Evolutionary conservation across 2,329 filamentous ascomycete genomes (phyloP), one percentile per base, ranked within the genome.

Genomic region (Fusarium sp.): DNA sequence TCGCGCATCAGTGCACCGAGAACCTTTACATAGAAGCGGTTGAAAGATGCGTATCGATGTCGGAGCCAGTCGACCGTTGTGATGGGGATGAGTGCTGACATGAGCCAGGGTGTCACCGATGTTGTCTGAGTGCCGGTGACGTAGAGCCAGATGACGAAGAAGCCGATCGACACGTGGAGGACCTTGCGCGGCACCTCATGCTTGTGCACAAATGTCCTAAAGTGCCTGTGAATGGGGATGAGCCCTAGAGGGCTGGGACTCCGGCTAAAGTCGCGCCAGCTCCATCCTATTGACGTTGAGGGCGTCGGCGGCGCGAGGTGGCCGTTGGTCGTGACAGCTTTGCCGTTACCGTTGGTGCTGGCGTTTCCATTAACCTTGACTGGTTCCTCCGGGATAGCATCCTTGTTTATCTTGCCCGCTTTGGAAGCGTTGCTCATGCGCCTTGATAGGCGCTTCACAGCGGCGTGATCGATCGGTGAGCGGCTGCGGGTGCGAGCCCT

Each of bases 1-100:
- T 99, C 97, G 64, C 97, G 94, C 97, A 99, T 99, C 77, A 99
- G 88, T 1, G 95, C 95, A 56, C 97, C 97, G 16, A 98, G 85
- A 40, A 90, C 88, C 66, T 89, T 91, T 78, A 98, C 96, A 83
- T 98, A 99, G 66, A 98, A 81, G 40, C 92, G 89, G 82, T 99
- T 99, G 79, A 99, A 89, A 1, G 91, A 88, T 69, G 93, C 90
- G 78, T 91, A 97, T 77, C 91, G 91, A 84, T 98, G 95, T 62
- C 97, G 94, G 57, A 98, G 85, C 77, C 95, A 87, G 82, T 99
- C 97, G 38, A 91, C 91, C 5, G 91, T 89, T 33, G 94, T 92
- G 80, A 98, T 97, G 36, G 97, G 97, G 45, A 98, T 87, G 47
- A 99, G 87, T 4, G 92, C 91, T 9, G 89, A 88, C 82, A 98